Evolutionary conservation across 2,329 filamentous ascomycete genomes (phyloP), one percentile per base, ranked within the genome.

Genomic region (Dactylellina sp.): DNA sequence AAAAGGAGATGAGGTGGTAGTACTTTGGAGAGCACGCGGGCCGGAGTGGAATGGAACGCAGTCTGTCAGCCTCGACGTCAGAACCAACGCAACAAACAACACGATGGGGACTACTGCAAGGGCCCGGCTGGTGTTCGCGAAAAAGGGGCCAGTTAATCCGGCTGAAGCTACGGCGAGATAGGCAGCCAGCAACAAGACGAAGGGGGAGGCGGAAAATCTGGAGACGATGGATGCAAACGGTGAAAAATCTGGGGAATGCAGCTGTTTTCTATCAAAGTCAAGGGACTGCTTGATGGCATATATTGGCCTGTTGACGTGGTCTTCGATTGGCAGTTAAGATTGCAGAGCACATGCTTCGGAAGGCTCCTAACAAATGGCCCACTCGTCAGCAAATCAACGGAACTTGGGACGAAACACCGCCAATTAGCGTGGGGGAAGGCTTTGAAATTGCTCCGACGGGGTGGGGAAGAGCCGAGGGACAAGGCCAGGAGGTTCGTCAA

Each of bases 341-440:
- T 63, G 61, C 60, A 60, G 53, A 71, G 59, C 66, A 64, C 66
- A 71, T 64, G 66, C 59, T 32, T 64, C 53, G 3, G 49, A 52
- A 20, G 44, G 11, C 9, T 16, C 59, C 11, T 28, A 16, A 18
- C n/a, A 39, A 32, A 53, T 7, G 37, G 22, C 25, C 24, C 39
- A 20, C 37, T 39, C 20, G 64, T 60, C 55, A 70, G 64, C 63
- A n/a, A 57, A 57, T 50, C 37, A 56, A 65, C 42, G 52, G 52
- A 59, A 56, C 32, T 56, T 59, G 42, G 52, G 53, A 59, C 44
- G 53, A 50, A 59, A 40, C 44, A 16, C 39, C 49, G 57, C 57
- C 22, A n/a, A 7, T 46, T 63, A 50, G 62, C 62, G 62, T 66
- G 62, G 62, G 62, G 62, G 62, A 24, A 5, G 47, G 28, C 20